Percentiles rank a stretch among this genome's conserved stretches.
These are phyloP conservation scores for Colletotrichum sp. DNA, from an alignment of 2,329 filamentous ascomycete species.

Conservation along the genomic window DNA sequence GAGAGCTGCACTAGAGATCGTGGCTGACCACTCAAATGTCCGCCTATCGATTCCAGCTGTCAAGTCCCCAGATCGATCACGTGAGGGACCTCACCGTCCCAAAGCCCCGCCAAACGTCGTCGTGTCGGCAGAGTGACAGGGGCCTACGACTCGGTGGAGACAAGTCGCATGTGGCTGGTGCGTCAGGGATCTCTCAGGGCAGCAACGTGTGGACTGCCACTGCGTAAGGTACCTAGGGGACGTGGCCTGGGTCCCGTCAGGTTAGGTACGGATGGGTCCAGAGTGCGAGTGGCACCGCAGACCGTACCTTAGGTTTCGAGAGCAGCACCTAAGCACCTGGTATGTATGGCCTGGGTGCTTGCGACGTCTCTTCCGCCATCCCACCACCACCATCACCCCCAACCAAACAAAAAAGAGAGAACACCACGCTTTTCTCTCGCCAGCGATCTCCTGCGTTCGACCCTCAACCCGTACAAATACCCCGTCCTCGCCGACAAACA, in stretches of 20 bases:
- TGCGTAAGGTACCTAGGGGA: background rate
- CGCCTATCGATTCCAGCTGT: background rate
- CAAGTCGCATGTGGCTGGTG: constrained; percentile 17
- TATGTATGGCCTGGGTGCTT: background rate
- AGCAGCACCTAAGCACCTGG: background rate
- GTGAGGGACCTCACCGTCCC: constrained; percentile 1
- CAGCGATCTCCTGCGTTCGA: background rate
- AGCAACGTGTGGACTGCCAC: background rate
- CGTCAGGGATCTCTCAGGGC: constrained; percentile 14
- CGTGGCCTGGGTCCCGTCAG: background rate
- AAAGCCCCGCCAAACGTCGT: constrained; percentile 5
- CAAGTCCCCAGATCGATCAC: background rate
- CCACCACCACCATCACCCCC: background rate
- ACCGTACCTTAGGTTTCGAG: background rate
- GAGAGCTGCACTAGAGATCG: background rate
- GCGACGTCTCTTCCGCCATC: constrained; percentile 15
- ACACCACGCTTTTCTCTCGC: background rate
- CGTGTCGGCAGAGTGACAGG: constrained; percentile 9
- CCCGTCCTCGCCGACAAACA: background rate
- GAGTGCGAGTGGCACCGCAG: too few species aligned
- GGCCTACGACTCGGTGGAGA: constrained; percentile 11
- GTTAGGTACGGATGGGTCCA: background rate
- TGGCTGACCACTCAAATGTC: background rate
- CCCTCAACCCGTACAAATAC: background rate
- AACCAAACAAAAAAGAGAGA: background rate